phyloP scores from a whole-genome alignment of 208 protist species.

The Leishmania aethiopica region DNA sequence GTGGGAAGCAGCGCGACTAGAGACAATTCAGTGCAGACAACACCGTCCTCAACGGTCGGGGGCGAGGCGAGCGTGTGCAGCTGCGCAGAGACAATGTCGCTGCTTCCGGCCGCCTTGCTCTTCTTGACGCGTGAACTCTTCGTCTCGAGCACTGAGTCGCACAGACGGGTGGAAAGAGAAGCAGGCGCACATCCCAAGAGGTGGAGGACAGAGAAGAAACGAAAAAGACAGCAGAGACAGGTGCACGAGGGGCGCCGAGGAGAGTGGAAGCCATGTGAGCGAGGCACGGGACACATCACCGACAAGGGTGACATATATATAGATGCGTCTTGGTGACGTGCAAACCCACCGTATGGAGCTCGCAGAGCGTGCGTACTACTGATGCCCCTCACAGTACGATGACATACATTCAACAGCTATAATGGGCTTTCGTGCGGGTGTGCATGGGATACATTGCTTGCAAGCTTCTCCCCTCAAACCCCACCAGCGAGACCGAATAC shows the following conservation, averaged over 20 bases:
- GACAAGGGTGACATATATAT: conserved; percentile 8
- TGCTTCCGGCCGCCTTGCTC: neutral
- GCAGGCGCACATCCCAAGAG: neutral
- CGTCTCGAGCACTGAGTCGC: neutral
- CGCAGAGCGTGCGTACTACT: neutral
- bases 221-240: neutral
- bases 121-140: neutral
- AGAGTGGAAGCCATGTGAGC: neutral
- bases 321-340: neutral
- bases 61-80: neutral
- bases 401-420: neutral
- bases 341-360: neutral
- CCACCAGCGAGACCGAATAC: neutral
- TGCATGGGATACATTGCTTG: neutral
- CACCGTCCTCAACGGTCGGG: neutral
- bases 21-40: neutral
- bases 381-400: neutral
- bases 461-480: neutral
- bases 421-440: too few relatives aligned
- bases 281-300: neutral
- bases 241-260: neutral
- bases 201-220: neutral
- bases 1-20: neutral
- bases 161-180: neutral
- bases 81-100: neutral